Percentiles rank a stretch among this genome's conserved stretches.
Conservation (phyloP, 768 basidiomycete species). For the Suillus subluteus region DNA sequence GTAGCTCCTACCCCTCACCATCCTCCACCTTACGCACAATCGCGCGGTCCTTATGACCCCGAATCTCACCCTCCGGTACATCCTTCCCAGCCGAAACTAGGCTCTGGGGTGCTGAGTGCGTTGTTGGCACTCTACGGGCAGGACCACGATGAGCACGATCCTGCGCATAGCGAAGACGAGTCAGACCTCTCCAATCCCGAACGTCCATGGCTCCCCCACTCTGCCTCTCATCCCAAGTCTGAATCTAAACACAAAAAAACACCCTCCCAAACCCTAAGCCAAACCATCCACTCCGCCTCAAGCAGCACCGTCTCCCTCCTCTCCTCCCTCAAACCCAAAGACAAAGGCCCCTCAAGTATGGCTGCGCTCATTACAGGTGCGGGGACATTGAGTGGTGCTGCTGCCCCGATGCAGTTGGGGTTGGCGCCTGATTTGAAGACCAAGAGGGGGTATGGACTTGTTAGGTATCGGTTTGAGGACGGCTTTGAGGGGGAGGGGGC, state of each 20-base stretch:
- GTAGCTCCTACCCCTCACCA: slow-evolving; percentile 10
- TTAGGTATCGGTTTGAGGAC: slow-evolving; percentile 45
- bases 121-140: slow-evolving; percentile 63
- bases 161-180: slow-evolving; percentile 19
- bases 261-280: slow-evolving; percentile 16
- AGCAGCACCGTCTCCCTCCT: slow-evolving; percentile 29
- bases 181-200: slow-evolving; percentile 21
- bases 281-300: slow-evolving; percentile 24
- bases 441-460: slow-evolving; percentile 64
- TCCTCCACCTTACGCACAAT: neutral
- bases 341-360: slow-evolving; percentile 22
- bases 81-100: slow-evolving; percentile 25
- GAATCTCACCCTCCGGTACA: slow-evolving; percentile 14
- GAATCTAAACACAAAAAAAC: slow-evolving; percentile 4
- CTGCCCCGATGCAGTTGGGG: slow-evolving; percentile 50
- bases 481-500: neutral
- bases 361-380: slow-evolving; percentile 75
- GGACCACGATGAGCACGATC: slow-evolving; percentile 27
- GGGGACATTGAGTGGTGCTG: slow-evolving; percentile 63
- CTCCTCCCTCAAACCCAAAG: neutral
- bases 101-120: slow-evolving; percentile 65
- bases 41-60: slow-evolving; percentile 6
- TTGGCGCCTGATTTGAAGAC: slow-evolving; percentile 56
- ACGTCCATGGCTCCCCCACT: slow-evolving; percentile 21
- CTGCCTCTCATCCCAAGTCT: neutral